Conservation (phyloP, 352 stramenopile genomes). For the Pythium diclinum region DNA sequence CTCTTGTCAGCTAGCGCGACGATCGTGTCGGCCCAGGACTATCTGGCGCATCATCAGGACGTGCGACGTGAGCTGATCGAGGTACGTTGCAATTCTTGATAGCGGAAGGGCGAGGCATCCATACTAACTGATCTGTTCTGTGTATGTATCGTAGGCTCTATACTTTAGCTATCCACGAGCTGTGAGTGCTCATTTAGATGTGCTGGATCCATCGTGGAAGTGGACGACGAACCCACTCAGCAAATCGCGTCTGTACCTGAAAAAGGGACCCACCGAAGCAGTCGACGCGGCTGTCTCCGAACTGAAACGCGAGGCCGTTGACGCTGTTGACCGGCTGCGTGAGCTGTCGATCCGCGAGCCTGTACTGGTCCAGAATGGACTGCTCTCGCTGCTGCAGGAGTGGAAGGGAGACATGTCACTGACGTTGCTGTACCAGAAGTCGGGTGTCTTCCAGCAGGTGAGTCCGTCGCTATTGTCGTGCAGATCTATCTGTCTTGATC, state of each 20-base stretch:
- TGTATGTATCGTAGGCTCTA: slow-evolving; percentile 31
- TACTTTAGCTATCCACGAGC: slow-evolving; percentile 63
- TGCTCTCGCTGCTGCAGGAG: slow-evolving; percentile 35
- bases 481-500: background rate
- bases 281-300: slow-evolving; percentile 45
- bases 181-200: slow-evolving; percentile 42
- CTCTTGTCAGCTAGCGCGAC: slow-evolving; percentile 18
- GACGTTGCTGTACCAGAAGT: slow-evolving; percentile 68
- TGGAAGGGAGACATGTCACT: slow-evolving; percentile 59
- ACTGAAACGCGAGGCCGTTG: slow-evolving; percentile 38
- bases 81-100: slow-evolving; percentile 28
- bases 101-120: background rate
- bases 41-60: slow-evolving; percentile 12
- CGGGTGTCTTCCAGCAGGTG: slow-evolving; percentile 58
- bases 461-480: slow-evolving; percentile 2
- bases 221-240: slow-evolving; percentile 23
- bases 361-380: slow-evolving; percentile 50
- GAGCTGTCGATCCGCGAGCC: slow-evolving; percentile 55
- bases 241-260: slow-evolving; percentile 17
- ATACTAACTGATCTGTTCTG: slow-evolving; percentile 5
- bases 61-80: slow-evolving; percentile 43
- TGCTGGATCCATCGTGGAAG: slow-evolving; percentile 56
- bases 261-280: slow-evolving; percentile 34
- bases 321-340: slow-evolving; percentile 59
- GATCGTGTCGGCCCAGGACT: background rate